These are phyloP conservation scores for Peronospora farinosa DNA, from an alignment of 352 stramenopile species.

Conservation along the genomic window DNA sequence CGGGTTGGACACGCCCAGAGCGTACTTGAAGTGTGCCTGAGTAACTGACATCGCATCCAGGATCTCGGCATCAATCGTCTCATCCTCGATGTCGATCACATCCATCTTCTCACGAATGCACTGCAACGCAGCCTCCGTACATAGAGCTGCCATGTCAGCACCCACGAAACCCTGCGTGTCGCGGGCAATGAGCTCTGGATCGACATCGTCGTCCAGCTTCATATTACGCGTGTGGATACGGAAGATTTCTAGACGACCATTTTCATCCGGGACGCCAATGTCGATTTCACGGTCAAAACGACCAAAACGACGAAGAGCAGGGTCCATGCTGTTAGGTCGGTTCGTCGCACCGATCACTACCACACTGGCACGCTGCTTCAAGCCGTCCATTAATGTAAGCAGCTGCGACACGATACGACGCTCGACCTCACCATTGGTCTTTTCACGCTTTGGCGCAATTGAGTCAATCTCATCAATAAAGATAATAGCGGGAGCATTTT, in stretches of 20 bases:
- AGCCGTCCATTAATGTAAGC: constrained; percentile 98
- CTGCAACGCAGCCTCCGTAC: constrained; percentile 97
- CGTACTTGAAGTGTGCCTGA: constrained; percentile 99
- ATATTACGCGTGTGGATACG: constrained; percentile 99
- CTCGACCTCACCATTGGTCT: constrained; percentile 99
- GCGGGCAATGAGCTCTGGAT: constrained; percentile 95
- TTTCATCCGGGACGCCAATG: constrained; percentile 98
- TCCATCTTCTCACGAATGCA: constrained; percentile 99
- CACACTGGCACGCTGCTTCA: constrained; percentile 89
- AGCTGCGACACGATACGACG: constrained; percentile 98
- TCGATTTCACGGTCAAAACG: constrained; percentile 99
- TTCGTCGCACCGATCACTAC: constrained; percentile 99
- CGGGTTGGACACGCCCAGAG: constrained; percentile 95
- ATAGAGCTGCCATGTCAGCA: constrained; percentile 98
- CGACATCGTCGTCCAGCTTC: constrained; percentile 98
- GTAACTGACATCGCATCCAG: constrained; percentile 98
- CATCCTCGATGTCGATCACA: constrained; percentile 99
- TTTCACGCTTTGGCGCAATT: constrained; percentile 96
- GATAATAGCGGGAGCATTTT: constrained; percentile 99
- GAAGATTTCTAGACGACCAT: constrained; percentile 98
- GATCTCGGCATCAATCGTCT: constrained; percentile 98
- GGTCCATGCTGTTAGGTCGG: constrained; percentile 97
- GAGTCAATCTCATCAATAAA: constrained; percentile 99
- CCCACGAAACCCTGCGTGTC: constrained; percentile 99
- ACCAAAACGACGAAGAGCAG: constrained; percentile 96